Conservation (phyloP, 2,329 filamentous ascomycete genomes). For the Neonectria magnoliae region DNA sequence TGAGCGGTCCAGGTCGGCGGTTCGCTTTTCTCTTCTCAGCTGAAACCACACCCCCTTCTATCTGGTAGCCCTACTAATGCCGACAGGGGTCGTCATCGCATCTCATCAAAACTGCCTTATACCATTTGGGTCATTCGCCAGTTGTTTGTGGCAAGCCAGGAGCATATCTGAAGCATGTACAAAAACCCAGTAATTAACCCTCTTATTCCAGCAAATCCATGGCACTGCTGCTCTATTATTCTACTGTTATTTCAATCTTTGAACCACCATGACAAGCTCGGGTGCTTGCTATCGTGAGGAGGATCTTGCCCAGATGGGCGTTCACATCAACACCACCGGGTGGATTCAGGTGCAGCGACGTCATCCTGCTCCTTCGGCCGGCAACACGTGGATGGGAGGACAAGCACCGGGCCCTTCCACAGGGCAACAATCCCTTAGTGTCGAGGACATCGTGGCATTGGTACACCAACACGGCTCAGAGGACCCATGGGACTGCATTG, state of each 20-base stretch:
- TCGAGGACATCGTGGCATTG: constrained; percentile 3
- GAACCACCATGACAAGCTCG: constrained; percentile 6
- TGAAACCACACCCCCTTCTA: neutral
- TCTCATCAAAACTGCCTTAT: neutral
- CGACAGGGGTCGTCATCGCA: neutral
- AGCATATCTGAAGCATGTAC: neutral
- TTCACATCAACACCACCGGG: neutral
- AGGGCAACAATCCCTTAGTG: neutral
- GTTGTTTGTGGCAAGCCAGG: constrained; percentile 7
- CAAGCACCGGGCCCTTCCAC: neutral
- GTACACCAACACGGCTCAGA: constrained; percentile 14
- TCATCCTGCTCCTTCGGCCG: neutral
- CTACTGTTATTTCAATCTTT: neutral
- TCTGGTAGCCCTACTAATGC: neutral
- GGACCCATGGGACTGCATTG: constrained; percentile 20
- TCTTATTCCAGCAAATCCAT: neutral
- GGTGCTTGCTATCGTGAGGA: neutral
- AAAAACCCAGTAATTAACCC: constrained; percentile 5
- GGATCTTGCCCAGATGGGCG: neutral
- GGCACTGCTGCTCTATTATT: neutral
- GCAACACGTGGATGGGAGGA: neutral
- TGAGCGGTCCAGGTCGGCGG: neutral
- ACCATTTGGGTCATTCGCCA: neutral
- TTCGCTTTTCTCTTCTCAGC: neutral
- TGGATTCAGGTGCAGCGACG: constrained; percentile 20